Evolutionary conservation across 768 basidiomycete species (phyloP).

Genomic region (Lactifluus piperatus): DNA sequence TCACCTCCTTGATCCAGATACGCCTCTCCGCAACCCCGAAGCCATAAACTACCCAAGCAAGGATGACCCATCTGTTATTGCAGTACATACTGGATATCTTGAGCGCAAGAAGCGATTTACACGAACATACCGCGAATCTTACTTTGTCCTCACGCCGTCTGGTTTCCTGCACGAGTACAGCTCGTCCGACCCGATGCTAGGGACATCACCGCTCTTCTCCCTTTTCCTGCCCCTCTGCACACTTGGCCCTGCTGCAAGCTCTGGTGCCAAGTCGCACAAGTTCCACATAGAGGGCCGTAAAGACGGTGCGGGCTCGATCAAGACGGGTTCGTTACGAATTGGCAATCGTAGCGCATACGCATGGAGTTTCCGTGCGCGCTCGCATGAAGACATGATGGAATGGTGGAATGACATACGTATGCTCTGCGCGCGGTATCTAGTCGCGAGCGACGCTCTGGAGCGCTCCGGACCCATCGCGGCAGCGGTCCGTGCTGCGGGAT

Average conservation of each 20-base stretch:
- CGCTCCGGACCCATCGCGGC: constrained; percentile 87
- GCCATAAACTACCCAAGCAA: constrained; percentile 81
- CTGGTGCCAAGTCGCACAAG: constrained; percentile 71
- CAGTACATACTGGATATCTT: constrained; percentile 83
- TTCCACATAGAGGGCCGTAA: constrained; percentile 95
- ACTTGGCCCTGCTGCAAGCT: constrained; percentile 78
- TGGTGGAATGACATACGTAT: constrained; percentile 99
- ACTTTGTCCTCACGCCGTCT: constrained; percentile 89
- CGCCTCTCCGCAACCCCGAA: constrained; percentile 75
- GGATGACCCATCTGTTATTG: constrained; percentile 75
- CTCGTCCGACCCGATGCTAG: constrained; percentile 59
- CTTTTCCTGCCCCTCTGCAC: constrained; percentile 95
- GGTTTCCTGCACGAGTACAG: constrained; percentile 93
- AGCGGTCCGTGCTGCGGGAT: constrained; percentile 84
- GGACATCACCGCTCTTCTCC: constrained; percentile 61
- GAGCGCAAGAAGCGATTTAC: constrained; percentile 97
- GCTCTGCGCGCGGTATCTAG: constrained; percentile 88
- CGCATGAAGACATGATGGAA: constrained; percentile 98
- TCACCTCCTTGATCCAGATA: constrained; percentile 94
- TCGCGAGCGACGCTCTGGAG: constrained; percentile 90
- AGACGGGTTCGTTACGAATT: constrained; percentile 43
- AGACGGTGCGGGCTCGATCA: constrained; percentile 64
- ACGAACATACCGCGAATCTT: constrained; percentile 73
- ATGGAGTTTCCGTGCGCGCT: constrained; percentile 85
- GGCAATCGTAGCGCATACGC: constrained; percentile 44